Evolutionary conservation across 2,329 filamentous ascomycete genomes (phyloP).

Genomic region (Aspergillus costaricaensis): DNA sequence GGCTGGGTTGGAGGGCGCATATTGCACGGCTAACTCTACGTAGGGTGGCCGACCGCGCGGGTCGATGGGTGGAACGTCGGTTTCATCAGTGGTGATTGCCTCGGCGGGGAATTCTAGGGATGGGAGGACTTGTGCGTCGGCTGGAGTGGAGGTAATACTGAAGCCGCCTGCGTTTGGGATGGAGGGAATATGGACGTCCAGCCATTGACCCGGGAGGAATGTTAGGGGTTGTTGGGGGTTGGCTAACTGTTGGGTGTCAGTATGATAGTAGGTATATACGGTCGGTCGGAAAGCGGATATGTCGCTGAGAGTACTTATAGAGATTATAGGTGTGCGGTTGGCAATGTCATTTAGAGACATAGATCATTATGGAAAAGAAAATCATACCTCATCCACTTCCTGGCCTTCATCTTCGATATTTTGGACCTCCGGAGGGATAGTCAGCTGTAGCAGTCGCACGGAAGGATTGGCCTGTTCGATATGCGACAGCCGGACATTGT

Average conservation of each 20-base stretch:
- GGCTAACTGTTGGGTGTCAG: not conserved
- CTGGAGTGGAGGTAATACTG: constrained; percentile 78
- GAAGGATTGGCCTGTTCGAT: constrained; percentile 67
- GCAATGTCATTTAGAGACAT: not conserved
- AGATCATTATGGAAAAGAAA: not conserved
- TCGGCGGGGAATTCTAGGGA: constrained; percentile 23
- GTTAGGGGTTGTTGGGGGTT: constrained; percentile 41
- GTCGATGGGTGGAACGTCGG: constrained; percentile 23
- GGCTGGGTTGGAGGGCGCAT: constrained; percentile 68
- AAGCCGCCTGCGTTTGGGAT: constrained; percentile 76
- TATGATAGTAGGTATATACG: not conserved
- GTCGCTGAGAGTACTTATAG: not conserved
- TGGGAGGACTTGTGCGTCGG: constrained; percentile 47
- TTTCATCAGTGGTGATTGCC: constrained; percentile 22
- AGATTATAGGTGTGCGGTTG: not conserved
- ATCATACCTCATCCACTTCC: constrained; percentile 51
- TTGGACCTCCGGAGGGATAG: constrained; percentile 52
- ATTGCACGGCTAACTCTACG: constrained; percentile 77
- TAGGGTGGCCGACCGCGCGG: constrained; percentile 48
- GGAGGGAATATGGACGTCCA: constrained; percentile 75
- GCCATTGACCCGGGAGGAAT: constrained; percentile 84
- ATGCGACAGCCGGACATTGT: constrained; percentile 61
- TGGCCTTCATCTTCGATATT: constrained; percentile 22
- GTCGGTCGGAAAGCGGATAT: not conserved
- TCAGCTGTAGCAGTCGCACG: constrained; percentile 69